These are phyloP conservation scores for Aspergillus egyptiacus DNA, from an alignment of 495 filamentous ascomycete genomes.

Conservation along the genomic window DNA sequence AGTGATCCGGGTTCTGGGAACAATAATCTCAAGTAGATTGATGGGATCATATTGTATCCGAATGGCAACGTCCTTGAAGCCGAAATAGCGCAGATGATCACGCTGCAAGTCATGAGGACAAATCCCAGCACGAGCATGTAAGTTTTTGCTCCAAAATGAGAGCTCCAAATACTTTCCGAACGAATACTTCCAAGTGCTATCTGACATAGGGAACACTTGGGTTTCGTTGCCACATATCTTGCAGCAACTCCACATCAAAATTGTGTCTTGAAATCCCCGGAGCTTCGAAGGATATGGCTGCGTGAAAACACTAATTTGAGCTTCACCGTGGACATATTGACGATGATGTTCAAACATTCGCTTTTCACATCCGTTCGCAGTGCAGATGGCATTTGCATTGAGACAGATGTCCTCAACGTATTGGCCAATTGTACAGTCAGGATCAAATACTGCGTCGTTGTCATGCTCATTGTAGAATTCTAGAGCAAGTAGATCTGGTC, in stretches of 20 bases:
- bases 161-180: conserved; percentile 97
- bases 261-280: conserved; percentile 65
- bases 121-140: conserved; percentile 71
- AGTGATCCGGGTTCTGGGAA: conserved; percentile 80
- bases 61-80: conserved; percentile 76
- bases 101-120: conserved; percentile 91
- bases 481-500: conserved; percentile 77
- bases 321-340: conserved; percentile 95
- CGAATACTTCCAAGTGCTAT: conserved; percentile 96
- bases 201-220: conserved; percentile 86
- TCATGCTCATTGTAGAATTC: conserved; percentile 91
- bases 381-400: conserved; percentile 66
- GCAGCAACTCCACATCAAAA: conserved; percentile 97
- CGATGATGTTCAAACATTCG: conserved; percentile 91
- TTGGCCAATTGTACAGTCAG: conserved; percentile 88
- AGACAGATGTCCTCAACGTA: conserved; percentile 90
- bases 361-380: conserved; percentile 77
- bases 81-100: conserved; percentile 88
- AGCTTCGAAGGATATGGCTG: conserved; percentile 68
- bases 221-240: conserved; percentile 87
- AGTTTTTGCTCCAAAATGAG: conserved; percentile 85
- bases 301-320: conserved; percentile 82
- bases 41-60: conserved; percentile 89
- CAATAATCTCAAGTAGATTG: conserved; percentile 89
- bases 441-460: conserved; percentile 57